Percentiles rank a stretch among this genome's conserved stretches.
Conservation (phyloP, 495 filamentous ascomycete genomes). For the Bathelium albidoporum region DNA sequence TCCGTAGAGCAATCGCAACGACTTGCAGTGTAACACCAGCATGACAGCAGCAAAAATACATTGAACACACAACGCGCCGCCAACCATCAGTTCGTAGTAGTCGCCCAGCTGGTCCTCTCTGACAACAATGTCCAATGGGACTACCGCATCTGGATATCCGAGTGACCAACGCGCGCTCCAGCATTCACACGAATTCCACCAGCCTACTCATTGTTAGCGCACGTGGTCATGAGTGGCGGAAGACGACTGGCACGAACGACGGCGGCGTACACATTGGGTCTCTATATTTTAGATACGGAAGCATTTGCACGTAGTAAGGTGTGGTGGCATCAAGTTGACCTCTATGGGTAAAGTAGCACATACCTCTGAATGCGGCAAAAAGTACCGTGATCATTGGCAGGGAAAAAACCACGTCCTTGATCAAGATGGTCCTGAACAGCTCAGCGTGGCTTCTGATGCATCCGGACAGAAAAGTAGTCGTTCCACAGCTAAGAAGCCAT, state of each 20-base stretch:
- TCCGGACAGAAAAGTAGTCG: background rate
- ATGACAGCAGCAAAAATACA: background rate
- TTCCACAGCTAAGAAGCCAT: slow-evolving; percentile 4
- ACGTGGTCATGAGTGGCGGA: background rate
- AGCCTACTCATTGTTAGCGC: slow-evolving; percentile 5
- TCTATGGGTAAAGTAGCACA: background rate
- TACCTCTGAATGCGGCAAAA: slow-evolving; percentile 13
- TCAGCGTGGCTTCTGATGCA: background rate
- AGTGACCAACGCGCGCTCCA: slow-evolving; percentile 9
- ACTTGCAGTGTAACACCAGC: background rate
- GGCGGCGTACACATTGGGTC: no score
- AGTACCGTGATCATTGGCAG: slow-evolving; percentile 8
- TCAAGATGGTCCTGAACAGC: slow-evolving; percentile 4
- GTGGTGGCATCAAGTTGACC: no score
- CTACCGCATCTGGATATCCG: slow-evolving; percentile 1
- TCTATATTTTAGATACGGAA: no score
- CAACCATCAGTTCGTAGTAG: slow-evolving; percentile 12
- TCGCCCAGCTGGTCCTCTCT: background rate
- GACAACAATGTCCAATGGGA: slow-evolving; percentile 1
- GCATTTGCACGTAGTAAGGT: no score
- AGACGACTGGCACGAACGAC: no score
- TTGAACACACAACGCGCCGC: slow-evolving; percentile 7
- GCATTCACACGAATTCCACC: slow-evolving; percentile 15
- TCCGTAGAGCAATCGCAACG: slow-evolving; percentile 5
- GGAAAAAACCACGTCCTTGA: slow-evolving; percentile 10